Evolutionary conservation across 2,329 filamentous ascomycete genomes (phyloP), one percentile per base, ranked within the genome.

Genomic region (Rutstroemia sp.): DNA sequence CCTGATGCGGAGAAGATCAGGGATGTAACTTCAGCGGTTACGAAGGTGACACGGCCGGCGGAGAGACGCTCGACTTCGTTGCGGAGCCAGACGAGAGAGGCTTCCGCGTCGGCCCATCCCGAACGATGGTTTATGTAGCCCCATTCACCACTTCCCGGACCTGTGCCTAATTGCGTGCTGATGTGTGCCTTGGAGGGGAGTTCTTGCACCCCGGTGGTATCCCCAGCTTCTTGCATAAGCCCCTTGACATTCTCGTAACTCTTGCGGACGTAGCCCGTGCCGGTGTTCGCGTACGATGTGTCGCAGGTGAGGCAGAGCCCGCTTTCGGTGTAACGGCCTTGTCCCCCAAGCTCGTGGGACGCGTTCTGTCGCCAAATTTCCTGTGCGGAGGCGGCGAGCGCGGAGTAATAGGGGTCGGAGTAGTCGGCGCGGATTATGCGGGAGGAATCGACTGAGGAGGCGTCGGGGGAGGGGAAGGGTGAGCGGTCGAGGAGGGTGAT

Each of bases 51-150:
- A 1, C 65, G 61, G 5, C 69, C 66, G 1, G 67, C 68, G 7
- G 62, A 57, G 2, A 55, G 14, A 17, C 41, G 41, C 37, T 65
- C 61, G 19, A 66, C 65, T 45, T 63, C 50, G 9, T 45, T 41
- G 10, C 63, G 77, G 16, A 88, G 69, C 77, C 81, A 88, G 46
- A 75, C 70, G 83, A 92, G 88, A 14, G 78, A 81, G 47, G 78
- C 79, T 60, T 84, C 85, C 0, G 89, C 89, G 68, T 95, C 80
- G 2, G 87, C 89, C 90, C 90, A 95, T 5, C 90, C 90, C 41
- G 84, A 87, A 27, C 78, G 76, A 53, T 78, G 77, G 69, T 95
- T 95, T 54, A 88, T 72, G 70, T 92, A 95, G 21, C 86, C 89
- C 61, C 77, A 83, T 60, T 77, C 78, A 14, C 83, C 88, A 30